Evolutionary conservation across 257 asterid genomes (phyloP).

Genomic region (Oldenlandia corymbosa): DNA sequence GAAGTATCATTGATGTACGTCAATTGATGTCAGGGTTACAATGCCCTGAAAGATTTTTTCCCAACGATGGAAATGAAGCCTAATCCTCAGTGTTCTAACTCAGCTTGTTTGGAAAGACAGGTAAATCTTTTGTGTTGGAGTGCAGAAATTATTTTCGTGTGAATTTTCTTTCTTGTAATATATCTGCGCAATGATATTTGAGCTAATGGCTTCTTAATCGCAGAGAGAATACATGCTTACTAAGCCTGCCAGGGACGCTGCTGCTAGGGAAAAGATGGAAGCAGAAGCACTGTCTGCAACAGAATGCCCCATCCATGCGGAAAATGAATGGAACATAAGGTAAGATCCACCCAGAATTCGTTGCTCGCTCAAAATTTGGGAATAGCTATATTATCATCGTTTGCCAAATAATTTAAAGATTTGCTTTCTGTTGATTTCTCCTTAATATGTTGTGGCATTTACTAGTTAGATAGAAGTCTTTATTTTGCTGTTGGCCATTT

Average conservation of each 20-base stretch:
- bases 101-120: constrained; percentile 97
- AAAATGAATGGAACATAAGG: constrained; percentile 98
- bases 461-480: background rate
- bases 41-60: constrained; percentile 91
- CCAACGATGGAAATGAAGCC: constrained; percentile 99
- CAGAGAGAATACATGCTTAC: constrained; percentile 72
- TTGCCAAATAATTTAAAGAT: background rate
- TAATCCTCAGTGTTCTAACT: constrained; percentile 86
- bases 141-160: constrained; percentile 4
- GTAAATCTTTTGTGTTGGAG: constrained; percentile 28
- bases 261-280: constrained; percentile 65
- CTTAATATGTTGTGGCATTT: background rate
- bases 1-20: background rate
- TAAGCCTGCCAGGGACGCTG: constrained; percentile 92
- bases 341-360: constrained; percentile 9
- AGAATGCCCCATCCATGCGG: constrained; percentile 63
- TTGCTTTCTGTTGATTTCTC: background rate
- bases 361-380: background rate
- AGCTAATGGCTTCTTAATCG: constrained; percentile 7
- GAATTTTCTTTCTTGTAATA: background rate
- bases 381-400: background rate
- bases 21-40: constrained; percentile 67
- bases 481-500: background rate
- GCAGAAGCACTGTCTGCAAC: constrained; percentile 41
- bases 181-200: constrained; percentile 6